Percentiles rank a stretch among this genome's conserved stretches.
Evolutionary conservation across 352 stramenopile genomes (phyloP).

Genomic region (Phytophthora ramorum): DNA sequence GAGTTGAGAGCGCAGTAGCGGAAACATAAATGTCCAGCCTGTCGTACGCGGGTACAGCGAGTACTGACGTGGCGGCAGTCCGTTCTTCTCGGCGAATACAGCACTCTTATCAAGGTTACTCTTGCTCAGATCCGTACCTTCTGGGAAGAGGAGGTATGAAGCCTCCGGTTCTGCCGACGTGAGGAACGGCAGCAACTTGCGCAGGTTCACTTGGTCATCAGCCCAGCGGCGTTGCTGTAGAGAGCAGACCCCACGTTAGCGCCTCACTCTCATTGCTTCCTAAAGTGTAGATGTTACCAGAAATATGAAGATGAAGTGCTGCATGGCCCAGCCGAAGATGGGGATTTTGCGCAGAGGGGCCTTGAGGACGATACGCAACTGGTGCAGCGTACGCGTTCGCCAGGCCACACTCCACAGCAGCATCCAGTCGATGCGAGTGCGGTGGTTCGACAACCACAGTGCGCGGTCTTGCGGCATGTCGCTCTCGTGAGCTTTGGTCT

Average conservation of each 20-base stretch:
- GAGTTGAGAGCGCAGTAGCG: constrained; percentile 58
- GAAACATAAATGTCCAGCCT: constrained; percentile 82
- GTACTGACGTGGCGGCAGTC: constrained; percentile 52
- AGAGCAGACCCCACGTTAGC: neutral
- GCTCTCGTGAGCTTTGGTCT: constrained; percentile 60
- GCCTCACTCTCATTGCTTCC: neutral
- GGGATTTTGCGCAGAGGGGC: constrained; percentile 70
- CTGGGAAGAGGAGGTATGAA: constrained; percentile 82
- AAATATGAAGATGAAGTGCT: constrained; percentile 89
- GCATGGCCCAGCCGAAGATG: constrained; percentile 89
- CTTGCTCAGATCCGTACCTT: constrained; percentile 80
- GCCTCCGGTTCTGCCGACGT: constrained; percentile 50
- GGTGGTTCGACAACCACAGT: constrained; percentile 82
- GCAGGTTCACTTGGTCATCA: constrained; percentile 65
- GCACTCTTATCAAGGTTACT: constrained; percentile 70
- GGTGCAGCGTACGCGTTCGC: constrained; percentile 54
- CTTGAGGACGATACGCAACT: constrained; percentile 82
- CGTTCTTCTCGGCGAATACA: constrained; percentile 62
- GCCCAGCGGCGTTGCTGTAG: constrained; percentile 64
- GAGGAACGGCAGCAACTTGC: constrained; percentile 66
- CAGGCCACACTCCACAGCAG: constrained; percentile 77
- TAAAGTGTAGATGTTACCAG: constrained; percentile 36
- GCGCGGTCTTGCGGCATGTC: constrained; percentile 59
- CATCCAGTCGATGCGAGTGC: constrained; percentile 89
- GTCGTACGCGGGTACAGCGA: constrained; percentile 83